These are phyloP conservation scores for Iberis pinnata DNA, from an alignment of 345 rosid genomes.

Conservation along the genomic window DNA sequence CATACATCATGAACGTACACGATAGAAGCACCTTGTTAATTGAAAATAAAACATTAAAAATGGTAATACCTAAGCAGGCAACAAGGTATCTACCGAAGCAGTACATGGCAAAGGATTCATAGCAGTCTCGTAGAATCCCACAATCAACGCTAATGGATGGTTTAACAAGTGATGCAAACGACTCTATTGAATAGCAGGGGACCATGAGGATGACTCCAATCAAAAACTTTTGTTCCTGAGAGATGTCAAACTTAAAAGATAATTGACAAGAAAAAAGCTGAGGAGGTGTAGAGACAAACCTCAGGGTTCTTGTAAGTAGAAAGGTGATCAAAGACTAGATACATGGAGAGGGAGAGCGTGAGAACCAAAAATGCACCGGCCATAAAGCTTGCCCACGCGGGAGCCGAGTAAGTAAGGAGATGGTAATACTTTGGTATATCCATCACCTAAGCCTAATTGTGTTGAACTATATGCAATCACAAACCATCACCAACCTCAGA, in stretches of 20 bases:
- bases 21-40: neutral
- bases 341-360: constrained; percentile 63
- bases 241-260: neutral
- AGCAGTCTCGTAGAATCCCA: constrained; percentile 90
- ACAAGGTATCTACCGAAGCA: constrained; percentile 98
- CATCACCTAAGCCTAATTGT: constrained; percentile 17
- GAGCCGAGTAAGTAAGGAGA: constrained; percentile 44
- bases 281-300: constrained; percentile 31
- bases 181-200: constrained; percentile 89
- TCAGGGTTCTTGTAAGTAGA: constrained; percentile 96
- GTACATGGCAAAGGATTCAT: constrained; percentile 99
- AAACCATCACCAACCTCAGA: neutral
- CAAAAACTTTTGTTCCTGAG: constrained; percentile 93
- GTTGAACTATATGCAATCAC: neutral
- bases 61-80: constrained; percentile 85
- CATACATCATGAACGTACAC: neutral
- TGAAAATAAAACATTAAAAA: neutral
- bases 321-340: constrained; percentile 86
- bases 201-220: constrained; percentile 98
- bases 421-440: constrained; percentile 18
- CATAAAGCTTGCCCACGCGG: constrained; percentile 63
- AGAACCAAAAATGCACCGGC: constrained; percentile 54
- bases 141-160: constrained; percentile 88
- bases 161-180: constrained; percentile 86
- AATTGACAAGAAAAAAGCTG: neutral